Base-by-base conservation (phyloP, 1,284 basidiomycete species). In the Omphalotus olearius region DNA sequence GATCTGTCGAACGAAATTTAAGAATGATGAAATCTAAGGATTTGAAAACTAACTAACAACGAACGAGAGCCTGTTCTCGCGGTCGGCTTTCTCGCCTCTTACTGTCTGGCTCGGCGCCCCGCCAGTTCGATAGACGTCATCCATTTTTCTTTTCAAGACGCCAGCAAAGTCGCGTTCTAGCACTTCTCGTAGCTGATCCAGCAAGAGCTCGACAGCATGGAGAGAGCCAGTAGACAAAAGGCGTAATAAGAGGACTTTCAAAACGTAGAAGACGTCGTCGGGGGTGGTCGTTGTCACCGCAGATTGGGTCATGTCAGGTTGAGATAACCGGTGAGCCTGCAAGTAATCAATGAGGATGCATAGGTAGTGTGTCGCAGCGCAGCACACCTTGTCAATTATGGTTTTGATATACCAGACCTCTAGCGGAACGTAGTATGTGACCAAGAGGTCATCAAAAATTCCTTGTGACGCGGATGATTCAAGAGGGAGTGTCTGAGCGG, bases 361-460 rank as follows among this genome's bases (percentile, higher is more conserved):
- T 33, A 36, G 18, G 38, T 30, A 20, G 56, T 18, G 35, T 28
- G 42, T 1, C 45, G 6, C n/a, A 41, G 16, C 40, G 50, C 14
- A 33, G 48, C 28, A 37, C 56, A 88, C 93, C 76, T 95, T 95
- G 63, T 96, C 91, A 44, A 97, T 83, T 52, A 84, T 87, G 10
- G 80, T 85, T n/a, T 91, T 83, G 14, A 88, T 79, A 66, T 95
- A 98, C 94, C 94, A 98, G 3, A 85, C 71, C 66, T 99, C 96
- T 53, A 99, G 74, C 1, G 95, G 93, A 36, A 86, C 76, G 63
- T 97, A 98, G 62, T 89, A 93, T 14, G 78, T 79, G 6, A 68
- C 69, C 28, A 95, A 75, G 44, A 95, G 71, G 51, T 82, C 75
- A 23, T 88, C 80, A 51, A 98, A 86, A 6, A 83, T 70, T 35